These are phyloP conservation scores for Microsporum audouinii DNA, from an alignment of 2,329 filamentous ascomycete species.

Conservation along the genomic window DNA sequence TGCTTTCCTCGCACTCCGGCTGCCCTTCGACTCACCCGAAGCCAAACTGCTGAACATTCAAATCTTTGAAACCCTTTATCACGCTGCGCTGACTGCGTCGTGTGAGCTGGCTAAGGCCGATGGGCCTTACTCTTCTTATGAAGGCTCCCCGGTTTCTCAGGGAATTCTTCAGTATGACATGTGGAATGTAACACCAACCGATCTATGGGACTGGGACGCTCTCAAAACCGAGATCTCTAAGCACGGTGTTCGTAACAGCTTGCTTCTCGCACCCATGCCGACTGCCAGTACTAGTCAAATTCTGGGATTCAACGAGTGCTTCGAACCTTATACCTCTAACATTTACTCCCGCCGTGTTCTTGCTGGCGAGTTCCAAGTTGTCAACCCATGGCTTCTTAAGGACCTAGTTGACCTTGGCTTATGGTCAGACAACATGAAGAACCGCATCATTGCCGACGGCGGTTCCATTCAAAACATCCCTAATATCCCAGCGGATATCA, in stretches of 20 bases:
- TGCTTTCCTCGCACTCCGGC: constrained; percentile 89
- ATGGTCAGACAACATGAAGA: constrained; percentile 99
- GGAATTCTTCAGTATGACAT: constrained; percentile 97
- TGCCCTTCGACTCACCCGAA: constrained; percentile 94
- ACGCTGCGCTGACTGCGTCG: constrained; percentile 82
- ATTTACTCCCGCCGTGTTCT: constrained; percentile 98
- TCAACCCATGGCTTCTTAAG: constrained; percentile 97
- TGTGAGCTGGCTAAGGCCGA: constrained; percentile 72
- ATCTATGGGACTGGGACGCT: constrained; percentile 90
- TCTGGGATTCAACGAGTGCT: constrained; percentile 98
- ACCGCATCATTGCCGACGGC: constrained; percentile 95
- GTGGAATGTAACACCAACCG: constrained; percentile 88
- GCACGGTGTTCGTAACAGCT: constrained; percentile 87
- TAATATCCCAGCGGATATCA: constrained; percentile 91
- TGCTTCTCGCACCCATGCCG: constrained; percentile 93
- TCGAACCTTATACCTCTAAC: constrained; percentile 98
- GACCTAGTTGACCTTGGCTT: constrained; percentile 95
- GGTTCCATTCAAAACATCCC: constrained; percentile 95
- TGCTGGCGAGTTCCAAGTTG: constrained; percentile 97
- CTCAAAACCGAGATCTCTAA: constrained; percentile 86
- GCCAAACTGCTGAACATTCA: constrained; percentile 90
- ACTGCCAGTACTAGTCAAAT: constrained; percentile 97
- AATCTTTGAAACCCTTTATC: constrained; percentile 99
- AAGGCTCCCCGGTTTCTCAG: constrained; percentile 87
- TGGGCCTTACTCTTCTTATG: constrained; percentile 79